These are phyloP conservation scores for Verbena officinalis DNA, from an alignment of 257 asterid species.

Conservation along the genomic window DNA sequence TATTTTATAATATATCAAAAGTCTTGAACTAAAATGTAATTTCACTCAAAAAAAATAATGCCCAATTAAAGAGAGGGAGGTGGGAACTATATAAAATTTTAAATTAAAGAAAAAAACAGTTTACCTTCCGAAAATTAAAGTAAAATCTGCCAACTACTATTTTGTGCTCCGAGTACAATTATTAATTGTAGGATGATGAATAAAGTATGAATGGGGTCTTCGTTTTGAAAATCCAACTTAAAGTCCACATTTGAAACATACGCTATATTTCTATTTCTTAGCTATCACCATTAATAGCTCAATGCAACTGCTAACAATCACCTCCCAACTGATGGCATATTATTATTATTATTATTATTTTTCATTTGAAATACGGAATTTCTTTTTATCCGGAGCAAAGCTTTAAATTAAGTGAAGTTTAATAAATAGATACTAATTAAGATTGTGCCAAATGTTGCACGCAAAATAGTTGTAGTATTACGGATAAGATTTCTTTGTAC, in stretches of 20 bases:
- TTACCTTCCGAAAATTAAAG: not conserved
- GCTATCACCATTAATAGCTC: slow-evolving; percentile 24
- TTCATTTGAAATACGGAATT: not conserved
- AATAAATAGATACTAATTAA: no score
- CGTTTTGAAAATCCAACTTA: not conserved
- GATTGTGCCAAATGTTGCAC: not conserved
- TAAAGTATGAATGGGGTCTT: not conserved
- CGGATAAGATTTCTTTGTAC: no score
- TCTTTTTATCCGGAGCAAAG: no score
- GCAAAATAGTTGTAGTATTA: not conserved
- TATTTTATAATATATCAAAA: no score
- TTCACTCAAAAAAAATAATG: no score
- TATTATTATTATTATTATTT: no score
- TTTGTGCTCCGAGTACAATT: not conserved
- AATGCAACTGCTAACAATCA: slow-evolving; percentile 33
- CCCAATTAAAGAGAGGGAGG: no score
- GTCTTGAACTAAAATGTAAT: no score
- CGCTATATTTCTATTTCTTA: not conserved
- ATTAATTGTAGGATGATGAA: not conserved
- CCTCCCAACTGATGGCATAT: slow-evolving; percentile 33
- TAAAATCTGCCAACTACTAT: slow-evolving; percentile 25
- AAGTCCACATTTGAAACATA: not conserved
- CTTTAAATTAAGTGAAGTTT: no score
- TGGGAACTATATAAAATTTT: no score
- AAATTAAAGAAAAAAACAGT: not conserved